These are phyloP conservation scores for Citrullus mucosospermus DNA, from an alignment of 306 rosid genomes.

Conservation along the genomic window DNA sequence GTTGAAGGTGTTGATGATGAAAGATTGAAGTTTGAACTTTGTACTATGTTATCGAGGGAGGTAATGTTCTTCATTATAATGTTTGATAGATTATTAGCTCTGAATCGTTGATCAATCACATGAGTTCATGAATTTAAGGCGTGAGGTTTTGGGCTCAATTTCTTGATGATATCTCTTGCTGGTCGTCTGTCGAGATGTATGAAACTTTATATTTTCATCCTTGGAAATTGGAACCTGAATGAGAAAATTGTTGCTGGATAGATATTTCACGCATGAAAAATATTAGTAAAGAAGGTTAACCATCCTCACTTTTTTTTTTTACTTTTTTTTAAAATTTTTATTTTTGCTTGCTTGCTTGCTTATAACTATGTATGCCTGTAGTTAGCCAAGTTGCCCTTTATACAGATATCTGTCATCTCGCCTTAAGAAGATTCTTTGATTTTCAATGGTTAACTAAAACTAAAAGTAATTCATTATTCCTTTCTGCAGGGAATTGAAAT, in stretches of 20 bases:
- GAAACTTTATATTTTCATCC: background rate
- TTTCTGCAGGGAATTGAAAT: slow-evolving; percentile 85
- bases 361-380: background rate
- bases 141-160: background rate
- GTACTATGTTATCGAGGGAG: slow-evolving; percentile 77
- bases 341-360: background rate
- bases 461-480: background rate
- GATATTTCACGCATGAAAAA: background rate
- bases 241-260: background rate
- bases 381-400: background rate
- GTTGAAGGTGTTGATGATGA: slow-evolving; percentile 81
- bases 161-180: background rate
- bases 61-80: slow-evolving; percentile 21
- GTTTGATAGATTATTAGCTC: background rate
- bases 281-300: background rate
- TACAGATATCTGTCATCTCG: background rate
- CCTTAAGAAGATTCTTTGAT: background rate
- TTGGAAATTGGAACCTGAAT: background rate
- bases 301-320: background rate
- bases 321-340: too few relatives aligned
- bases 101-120: background rate
- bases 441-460: background rate
- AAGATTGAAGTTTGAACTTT: slow-evolving; percentile 73
- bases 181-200: background rate
- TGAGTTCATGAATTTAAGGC: background rate